A percentile compares a stretch with the other conserved stretches of the same genome.
Evolutionary conservation across 495 filamentous ascomycete genomes (phyloP).

Genomic region (Delitschia confertaspora): DNA sequence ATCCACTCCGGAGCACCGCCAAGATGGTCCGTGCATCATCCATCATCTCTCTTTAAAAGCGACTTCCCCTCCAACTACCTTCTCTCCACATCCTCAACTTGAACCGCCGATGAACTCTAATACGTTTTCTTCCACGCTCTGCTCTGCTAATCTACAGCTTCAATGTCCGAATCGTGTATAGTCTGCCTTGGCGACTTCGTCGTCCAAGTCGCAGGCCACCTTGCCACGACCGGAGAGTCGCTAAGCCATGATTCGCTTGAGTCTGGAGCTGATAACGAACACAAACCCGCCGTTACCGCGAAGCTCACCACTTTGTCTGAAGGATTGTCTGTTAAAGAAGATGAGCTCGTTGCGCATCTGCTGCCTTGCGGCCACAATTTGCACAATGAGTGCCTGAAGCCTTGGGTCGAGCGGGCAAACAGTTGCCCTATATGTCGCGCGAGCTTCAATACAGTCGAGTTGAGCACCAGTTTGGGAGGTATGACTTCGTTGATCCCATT

Average conservation of each 20-base stretch:
- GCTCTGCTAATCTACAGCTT: slow-evolving; percentile 6
- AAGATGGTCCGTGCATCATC: no score
- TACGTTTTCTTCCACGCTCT: slow-evolving; percentile 2
- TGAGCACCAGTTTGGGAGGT: slow-evolving; percentile 71
- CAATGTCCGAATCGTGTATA: slow-evolving; percentile 90
- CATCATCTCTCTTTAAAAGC: no score
- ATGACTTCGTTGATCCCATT: no score
- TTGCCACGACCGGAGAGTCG: slow-evolving; percentile 36
- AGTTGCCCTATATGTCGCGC: slow-evolving; percentile 95
- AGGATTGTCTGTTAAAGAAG: slow-evolving; percentile 34
- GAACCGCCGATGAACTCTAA: slow-evolving; percentile 8
- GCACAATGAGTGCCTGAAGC: slow-evolving; percentile 82
- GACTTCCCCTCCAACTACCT: background rate
- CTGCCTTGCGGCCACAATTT: slow-evolving; percentile 77
- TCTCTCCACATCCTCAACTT: slow-evolving; percentile 20
- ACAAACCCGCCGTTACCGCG: slow-evolving; percentile 9
- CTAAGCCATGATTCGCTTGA: slow-evolving; percentile 26
- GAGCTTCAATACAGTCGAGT: slow-evolving; percentile 79
- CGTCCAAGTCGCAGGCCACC: slow-evolving; percentile 44
- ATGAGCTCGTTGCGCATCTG: slow-evolving; percentile 52
- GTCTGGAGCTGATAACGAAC: slow-evolving; percentile 29
- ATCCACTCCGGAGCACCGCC: no score
- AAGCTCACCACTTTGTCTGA: slow-evolving; percentile 35
- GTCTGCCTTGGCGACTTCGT: slow-evolving; percentile 90
- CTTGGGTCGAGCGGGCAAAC: slow-evolving; percentile 93